Conservation (phyloP, 2,329 filamentous ascomycete species). For the Aspergillus calidoustus region DNA sequence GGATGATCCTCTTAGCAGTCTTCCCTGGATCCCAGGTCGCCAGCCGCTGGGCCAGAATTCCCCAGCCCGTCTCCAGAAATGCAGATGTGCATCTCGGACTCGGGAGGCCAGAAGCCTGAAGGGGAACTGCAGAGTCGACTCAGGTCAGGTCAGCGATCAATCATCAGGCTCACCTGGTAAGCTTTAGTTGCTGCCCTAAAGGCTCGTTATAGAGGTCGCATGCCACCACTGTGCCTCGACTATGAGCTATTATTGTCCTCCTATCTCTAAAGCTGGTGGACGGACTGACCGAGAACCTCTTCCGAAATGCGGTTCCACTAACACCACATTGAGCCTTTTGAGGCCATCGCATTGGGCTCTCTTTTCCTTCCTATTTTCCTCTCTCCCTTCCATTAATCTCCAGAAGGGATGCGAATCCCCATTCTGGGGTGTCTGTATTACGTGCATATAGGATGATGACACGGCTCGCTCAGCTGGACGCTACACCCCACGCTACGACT, state of each 20-base stretch:
- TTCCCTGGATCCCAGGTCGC: constrained; percentile 16
- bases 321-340: background rate
- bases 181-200: constrained; percentile 4
- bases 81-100: constrained; percentile 1
- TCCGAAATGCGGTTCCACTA: background rate
- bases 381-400: constrained; percentile 10
- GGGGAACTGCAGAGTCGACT: constrained; percentile 17
- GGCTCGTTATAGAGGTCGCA: constrained; percentile 3
- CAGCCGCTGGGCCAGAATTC: constrained; percentile 13
- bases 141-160: background rate
- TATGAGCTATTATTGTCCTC: constrained; percentile 9
- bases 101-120: background rate
- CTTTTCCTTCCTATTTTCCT: constrained; percentile 4
- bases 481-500: constrained; percentile 28
- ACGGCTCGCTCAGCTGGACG: constrained; percentile 31
- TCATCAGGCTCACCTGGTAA: background rate
- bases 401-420: no score
- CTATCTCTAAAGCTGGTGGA: background rate
- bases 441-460: constrained; percentile 28
- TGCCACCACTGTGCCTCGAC: background rate
- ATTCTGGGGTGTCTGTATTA: constrained; percentile 19
- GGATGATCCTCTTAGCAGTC: constrained; percentile 21
- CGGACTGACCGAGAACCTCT: background rate
- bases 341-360: background rate
- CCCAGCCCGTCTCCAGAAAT: constrained; percentile 18